These are phyloP conservation scores for Aspergillus sp. DNA, from an alignment of 2,329 filamentous ascomycete genomes.

Conservation along the genomic window DNA sequence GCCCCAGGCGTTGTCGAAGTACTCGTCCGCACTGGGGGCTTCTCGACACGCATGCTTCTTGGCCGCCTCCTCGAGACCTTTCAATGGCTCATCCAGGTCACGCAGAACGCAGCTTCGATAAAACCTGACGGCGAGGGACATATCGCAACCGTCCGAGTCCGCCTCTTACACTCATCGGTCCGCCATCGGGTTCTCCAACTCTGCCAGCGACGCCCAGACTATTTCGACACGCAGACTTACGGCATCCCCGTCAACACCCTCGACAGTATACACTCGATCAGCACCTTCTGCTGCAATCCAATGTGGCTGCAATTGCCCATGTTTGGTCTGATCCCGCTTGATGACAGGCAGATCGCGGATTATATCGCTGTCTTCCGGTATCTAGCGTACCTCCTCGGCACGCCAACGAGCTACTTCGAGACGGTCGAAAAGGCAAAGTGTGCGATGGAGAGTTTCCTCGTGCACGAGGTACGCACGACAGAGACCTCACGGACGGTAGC, in stretches of 20 bases:
- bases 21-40: slow-evolving; percentile 72
- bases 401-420: slow-evolving; percentile 64
- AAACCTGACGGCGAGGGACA: slow-evolving; percentile 69
- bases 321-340: slow-evolving; percentile 67
- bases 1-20: slow-evolving; percentile 72
- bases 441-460: slow-evolving; percentile 60
- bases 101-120: slow-evolving; percentile 64
- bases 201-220: slow-evolving; percentile 56
- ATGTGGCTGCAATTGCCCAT: slow-evolving; percentile 70
- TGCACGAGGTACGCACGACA: slow-evolving; percentile 41
- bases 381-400: slow-evolving; percentile 70
- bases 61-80: slow-evolving; percentile 71
- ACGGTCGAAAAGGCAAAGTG: slow-evolving; percentile 59
- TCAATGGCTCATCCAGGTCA: slow-evolving; percentile 74
- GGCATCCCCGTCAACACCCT: slow-evolving; percentile 63
- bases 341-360: slow-evolving; percentile 62
- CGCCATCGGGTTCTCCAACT: slow-evolving; percentile 67
- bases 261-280: slow-evolving; percentile 65
- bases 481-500: slow-evolving; percentile 41
- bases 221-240: slow-evolving; percentile 62
- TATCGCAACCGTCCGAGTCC: slow-evolving; percentile 65
- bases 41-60: slow-evolving; percentile 67
- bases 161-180: slow-evolving; percentile 69
- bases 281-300: slow-evolving; percentile 54
- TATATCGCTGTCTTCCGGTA: slow-evolving; percentile 77